phyloP scores from a whole-genome alignment of 164 flowering plant genomes.

The Chimonanthus praecox region DNA sequence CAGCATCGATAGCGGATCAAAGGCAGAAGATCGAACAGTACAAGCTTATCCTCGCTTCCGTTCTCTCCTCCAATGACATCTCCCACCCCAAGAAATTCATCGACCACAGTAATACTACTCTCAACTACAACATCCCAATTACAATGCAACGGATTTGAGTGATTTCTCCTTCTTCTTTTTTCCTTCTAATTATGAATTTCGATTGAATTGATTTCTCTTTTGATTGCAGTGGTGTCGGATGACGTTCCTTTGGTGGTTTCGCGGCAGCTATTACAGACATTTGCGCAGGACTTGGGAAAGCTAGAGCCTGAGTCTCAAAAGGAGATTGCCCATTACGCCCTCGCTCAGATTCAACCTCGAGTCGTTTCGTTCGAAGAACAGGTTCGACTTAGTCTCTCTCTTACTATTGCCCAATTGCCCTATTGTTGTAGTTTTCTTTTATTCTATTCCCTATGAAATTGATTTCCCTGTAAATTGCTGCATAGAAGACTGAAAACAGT shows the following conservation, averaged over 20 bases:
- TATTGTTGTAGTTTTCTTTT: neutral
- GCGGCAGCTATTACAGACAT: constrained; percentile 78
- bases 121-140: neutral
- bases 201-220: neutral
- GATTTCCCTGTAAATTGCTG: too few species aligned
- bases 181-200: neutral
- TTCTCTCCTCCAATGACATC: constrained; percentile 65
- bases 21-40: constrained; percentile 95
- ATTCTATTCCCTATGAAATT: too few species aligned
- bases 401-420: neutral
- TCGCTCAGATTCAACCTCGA: constrained; percentile 90
- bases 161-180: neutral
- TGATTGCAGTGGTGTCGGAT: constrained; percentile 68
- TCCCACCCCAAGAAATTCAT: constrained; percentile 65
- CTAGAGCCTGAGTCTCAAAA: constrained; percentile 73
- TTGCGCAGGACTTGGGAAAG: constrained; percentile 78
- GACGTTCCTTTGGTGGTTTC: constrained; percentile 96
- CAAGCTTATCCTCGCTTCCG: constrained; percentile 70
- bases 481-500: too few species aligned
- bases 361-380: constrained; percentile 97
- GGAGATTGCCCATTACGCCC: constrained; percentile 82
- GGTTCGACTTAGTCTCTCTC: constrained; percentile 30
- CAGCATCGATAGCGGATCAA: constrained; percentile 74
- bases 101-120: constrained; percentile 58
- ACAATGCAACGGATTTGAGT: neutral